Evolutionary conservation across 2,329 filamentous ascomycete species (phyloP), one percentile per base, ranked within the genome.

Genomic region (Stagonosporopsis chrysanthemi): DNA sequence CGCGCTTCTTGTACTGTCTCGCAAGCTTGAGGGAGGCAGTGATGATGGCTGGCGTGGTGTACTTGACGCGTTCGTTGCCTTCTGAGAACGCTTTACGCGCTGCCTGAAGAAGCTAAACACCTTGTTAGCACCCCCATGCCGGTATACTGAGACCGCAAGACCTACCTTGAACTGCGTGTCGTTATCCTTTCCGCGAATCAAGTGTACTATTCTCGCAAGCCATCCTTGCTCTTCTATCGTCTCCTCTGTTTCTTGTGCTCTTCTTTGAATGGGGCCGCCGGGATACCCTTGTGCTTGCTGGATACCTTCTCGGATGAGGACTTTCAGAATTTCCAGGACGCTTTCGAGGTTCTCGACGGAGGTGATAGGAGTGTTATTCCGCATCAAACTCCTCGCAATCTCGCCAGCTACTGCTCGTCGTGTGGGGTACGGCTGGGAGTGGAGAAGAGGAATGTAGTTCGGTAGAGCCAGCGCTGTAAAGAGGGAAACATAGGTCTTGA

Each of bases 201-300:
- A 82, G 78, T 99, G 95, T 17, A 97, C 88, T 71, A 99, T 89
- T 67, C 95, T 86, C 33, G 95, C 95, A 51, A 99, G 83, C 92
- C 92, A 97, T 48, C 95, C 95, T 81, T 99, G 95, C 79, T 99
- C 95, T 77, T 99, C 94, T 70, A 98, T 88, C 0, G 94, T 98
- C 80, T 99, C 96, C 61, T 99, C 95, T 0, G 95, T 98, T 80
- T 99, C 96, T 43, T 85, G 81, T 19, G 86, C 86, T 60, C 92
- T 88, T 62, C 91, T 84, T 71, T 94, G 90, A 14, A 82, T 79
- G 6, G 90, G 86, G 36, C 90, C 87, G 3, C 91, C 91, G 0
- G 93, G 89, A 68, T 97, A 97, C 28, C 91, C 91, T 43, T 87
- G 85, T n/a, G 91, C 87, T 51, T 80, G 76, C 69, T 96, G 93